phyloP scores from a whole-genome alignment of 345 rosid species.

The Brassica cretica region DNA sequence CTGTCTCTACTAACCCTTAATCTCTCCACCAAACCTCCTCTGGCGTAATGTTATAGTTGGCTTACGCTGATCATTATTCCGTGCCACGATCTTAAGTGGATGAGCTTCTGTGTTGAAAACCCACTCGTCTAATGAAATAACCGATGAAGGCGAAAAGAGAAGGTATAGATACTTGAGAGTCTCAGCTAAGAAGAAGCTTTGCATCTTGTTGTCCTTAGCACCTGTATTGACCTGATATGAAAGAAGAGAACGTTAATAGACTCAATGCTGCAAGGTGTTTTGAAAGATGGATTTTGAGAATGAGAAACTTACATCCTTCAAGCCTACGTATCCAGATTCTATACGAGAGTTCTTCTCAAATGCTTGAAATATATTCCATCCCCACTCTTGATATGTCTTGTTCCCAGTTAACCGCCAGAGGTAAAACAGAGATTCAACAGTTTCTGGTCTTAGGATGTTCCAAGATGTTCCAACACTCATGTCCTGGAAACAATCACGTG shows the following conservation, averaged over 20 bases:
- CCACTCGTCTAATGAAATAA: slow-evolving; percentile 87
- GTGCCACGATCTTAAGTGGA: slow-evolving; percentile 68
- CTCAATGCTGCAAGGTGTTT: neutral
- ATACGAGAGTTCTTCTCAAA: slow-evolving; percentile 87
- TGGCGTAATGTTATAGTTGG: slow-evolving; percentile 34
- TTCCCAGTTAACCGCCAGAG: slow-evolving; percentile 96
- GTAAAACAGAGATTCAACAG: slow-evolving; percentile 91
- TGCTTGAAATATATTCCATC: slow-evolving; percentile 95
- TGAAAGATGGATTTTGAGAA: neutral
- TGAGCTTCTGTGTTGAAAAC: slow-evolving; percentile 99
- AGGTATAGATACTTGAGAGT: slow-evolving; percentile 88
- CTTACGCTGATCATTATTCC: slow-evolving; percentile 35
- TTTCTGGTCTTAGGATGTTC: slow-evolving; percentile 97
- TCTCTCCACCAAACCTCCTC: slow-evolving; percentile 33
- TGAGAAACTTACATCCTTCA: slow-evolving; percentile 70
- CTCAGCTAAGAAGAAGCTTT: slow-evolving; percentile 96
- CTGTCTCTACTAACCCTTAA: slow-evolving; percentile 33
- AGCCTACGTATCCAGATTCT: slow-evolving; percentile 90
- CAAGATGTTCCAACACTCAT: slow-evolving; percentile 96
- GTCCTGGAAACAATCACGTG: slow-evolving; percentile 58
- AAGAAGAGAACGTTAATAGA: neutral
- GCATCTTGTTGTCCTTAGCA: slow-evolving; percentile 90
- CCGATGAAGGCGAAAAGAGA: slow-evolving; percentile 78
- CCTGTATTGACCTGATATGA: slow-evolving; percentile 73
- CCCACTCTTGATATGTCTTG: slow-evolving; percentile 95